Conservation (phyloP, 495 filamentous ascomycete species). For the Haplographium delicatum region DNA sequence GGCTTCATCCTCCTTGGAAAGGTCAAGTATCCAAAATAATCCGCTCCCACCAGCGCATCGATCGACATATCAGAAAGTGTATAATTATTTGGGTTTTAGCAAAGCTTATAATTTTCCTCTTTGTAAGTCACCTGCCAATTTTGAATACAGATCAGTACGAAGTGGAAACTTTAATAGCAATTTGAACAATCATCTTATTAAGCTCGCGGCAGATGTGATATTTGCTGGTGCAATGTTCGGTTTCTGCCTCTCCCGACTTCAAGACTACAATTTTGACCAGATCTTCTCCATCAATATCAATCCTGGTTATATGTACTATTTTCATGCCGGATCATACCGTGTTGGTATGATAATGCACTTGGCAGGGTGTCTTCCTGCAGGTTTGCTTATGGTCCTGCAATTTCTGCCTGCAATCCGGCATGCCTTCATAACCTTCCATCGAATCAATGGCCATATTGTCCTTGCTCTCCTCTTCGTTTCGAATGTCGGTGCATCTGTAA, state of each 20-base stretch:
- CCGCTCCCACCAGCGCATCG: too few species aligned
- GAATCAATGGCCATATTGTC: constrained; percentile 48
- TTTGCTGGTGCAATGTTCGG: constrained; percentile 28
- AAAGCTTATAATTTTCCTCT: constrained; percentile 36
- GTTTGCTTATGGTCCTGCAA: constrained; percentile 41
- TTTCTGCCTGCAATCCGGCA: constrained; percentile 48
- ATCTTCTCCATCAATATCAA: constrained; percentile 19
- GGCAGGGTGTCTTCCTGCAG: constrained; percentile 37
- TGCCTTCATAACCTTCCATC: constrained; percentile 40
- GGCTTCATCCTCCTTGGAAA: too few species aligned
- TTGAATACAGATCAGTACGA: too few species aligned
- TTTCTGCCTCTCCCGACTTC: constrained; percentile 28
- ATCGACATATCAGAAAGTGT: too few species aligned
- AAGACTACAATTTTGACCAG: constrained; percentile 34
- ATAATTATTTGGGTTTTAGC: constrained; percentile 34
- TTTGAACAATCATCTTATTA: constrained; percentile 21
- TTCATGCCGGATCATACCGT: constrained; percentile 27
- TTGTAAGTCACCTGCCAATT: constrained; percentile 20
- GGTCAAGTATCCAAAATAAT: too few species aligned
- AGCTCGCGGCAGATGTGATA: too few species aligned
- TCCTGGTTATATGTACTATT: constrained; percentile 49
- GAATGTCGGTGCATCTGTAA: constrained; percentile 39
- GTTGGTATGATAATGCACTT: constrained; percentile 47
- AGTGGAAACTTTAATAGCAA: background rate
- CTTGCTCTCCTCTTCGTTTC: constrained; percentile 34